Conservation (phyloP, 805 yeast species). For the Torulaspora delbrueckii region DNA sequence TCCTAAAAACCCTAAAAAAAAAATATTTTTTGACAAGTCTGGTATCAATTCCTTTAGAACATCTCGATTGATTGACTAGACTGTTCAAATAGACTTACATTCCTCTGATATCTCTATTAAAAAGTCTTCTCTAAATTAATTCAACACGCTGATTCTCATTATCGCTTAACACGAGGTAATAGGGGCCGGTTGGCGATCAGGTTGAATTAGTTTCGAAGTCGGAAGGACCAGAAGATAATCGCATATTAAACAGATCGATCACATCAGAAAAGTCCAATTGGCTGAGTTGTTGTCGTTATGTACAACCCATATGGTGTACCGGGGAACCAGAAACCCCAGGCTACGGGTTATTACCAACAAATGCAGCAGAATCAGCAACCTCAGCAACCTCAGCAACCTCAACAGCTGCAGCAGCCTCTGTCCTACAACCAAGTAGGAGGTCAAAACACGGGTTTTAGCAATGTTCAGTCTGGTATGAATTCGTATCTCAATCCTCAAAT, state of each 20-base stretch:
- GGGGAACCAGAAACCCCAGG: constrained; percentile 7
- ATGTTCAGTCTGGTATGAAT: constrained; percentile 14
- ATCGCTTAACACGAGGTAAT: neutral
- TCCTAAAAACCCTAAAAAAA: no score
- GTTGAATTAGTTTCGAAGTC: neutral
- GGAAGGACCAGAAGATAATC: neutral
- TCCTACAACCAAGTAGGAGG: constrained; percentile 10
- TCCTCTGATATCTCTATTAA: no score
- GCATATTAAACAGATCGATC: neutral
- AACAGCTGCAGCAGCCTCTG: constrained; percentile 14
- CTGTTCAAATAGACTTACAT: no score
- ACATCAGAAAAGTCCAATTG: neutral
- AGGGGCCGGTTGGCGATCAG: neutral
- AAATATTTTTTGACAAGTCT: no score
- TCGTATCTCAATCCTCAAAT: constrained; percentile 10
- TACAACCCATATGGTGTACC: constrained; percentile 11
- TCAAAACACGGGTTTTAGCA: constrained; percentile 17
- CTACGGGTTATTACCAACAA: constrained; percentile 12
- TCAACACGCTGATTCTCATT: neutral
- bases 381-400: constrained; percentile 12
- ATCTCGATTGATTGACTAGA: no score
- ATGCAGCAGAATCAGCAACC: constrained; percentile 9
- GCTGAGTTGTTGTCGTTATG: constrained; percentile 2
- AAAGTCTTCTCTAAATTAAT: neutral
- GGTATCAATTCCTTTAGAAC: no score